Evolutionary conservation across 2,329 filamentous ascomycete species (phyloP).

Genomic region (Paecilomyces fulvus): DNA sequence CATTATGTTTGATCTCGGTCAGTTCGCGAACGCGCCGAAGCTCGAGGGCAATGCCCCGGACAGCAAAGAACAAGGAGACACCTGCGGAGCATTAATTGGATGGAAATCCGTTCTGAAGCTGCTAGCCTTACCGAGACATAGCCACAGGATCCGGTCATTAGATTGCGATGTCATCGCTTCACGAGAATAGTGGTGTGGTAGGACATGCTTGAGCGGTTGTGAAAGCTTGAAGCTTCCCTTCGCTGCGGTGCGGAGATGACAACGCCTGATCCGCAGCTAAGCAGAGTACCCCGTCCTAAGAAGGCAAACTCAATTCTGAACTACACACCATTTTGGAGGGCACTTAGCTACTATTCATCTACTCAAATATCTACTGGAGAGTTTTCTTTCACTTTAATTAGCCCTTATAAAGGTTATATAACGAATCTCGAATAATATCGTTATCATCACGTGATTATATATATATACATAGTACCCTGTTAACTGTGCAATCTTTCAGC

Average conservation of each 20-base stretch:
- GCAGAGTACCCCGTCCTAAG: neutral
- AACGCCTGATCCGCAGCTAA: neutral
- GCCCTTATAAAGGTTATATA: too few species aligned
- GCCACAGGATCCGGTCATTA: conserved; percentile 30
- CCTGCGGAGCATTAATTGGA: conserved; percentile 14
- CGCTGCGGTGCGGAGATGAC: neutral
- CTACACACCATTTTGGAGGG: too few species aligned
- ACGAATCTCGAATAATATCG: too few species aligned
- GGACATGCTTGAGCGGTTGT: neutral
- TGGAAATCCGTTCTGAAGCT: neutral
- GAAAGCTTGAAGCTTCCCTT: conserved; percentile 3
- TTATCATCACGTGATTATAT: too few species aligned
- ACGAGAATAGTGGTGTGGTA: neutral
- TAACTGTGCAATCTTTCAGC: too few species aligned
- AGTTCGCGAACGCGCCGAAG: conserved; percentile 30
- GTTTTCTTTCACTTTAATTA: too few species aligned
- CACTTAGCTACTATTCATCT: too few species aligned
- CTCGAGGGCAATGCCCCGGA: conserved; percentile 49
- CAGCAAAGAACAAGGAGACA: conserved; percentile 41
- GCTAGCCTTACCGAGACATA: conserved; percentile 25
- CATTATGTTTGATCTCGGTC: conserved; percentile 54
- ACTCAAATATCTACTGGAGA: too few species aligned
- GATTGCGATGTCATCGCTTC: conserved; percentile 24
- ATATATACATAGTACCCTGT: too few species aligned
- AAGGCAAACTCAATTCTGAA: neutral